Base-by-base conservation (phyloP, 768 basidiomycete species). In the Lentinus tigrinus region DNA sequence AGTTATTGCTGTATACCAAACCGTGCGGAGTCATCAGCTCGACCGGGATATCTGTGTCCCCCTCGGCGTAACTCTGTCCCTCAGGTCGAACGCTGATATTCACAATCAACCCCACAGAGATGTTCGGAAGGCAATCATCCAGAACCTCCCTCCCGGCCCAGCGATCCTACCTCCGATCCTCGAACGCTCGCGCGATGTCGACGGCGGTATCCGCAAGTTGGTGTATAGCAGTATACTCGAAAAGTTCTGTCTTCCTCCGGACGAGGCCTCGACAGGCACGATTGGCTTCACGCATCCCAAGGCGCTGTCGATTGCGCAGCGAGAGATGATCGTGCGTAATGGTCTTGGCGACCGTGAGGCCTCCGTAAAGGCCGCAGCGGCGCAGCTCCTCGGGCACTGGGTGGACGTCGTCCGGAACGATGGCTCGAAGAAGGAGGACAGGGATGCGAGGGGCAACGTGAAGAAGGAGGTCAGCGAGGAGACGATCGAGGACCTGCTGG, bases 341-440 rank as follows among this genome's bases (percentile, higher is more conserved):
- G 96, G 96, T 2, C 77, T 98, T 3, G 87, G 91, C 0, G 96
- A 98, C 72, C 83, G 96, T 26, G 93, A 97, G 57, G 75, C 80
- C 0, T 69, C 73, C 1, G 93, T 98, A 2, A 79, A 86, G 28
- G 74, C 79, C 17, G 92, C 91, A 0, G 88, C 94, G 0, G 85
- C 81, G 2, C 80, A 80, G 1, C 80, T 97, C 46, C 72, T 98
- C 16, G 83, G 79, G 0, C 77, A 74, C 7, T 98, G 96, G 96
- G 78, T 92, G 7, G 85, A 91, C 43, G 74, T 78, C 28, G 77
- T 84, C 9, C 57, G 70, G 26, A n/a, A 63, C 9, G 62, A 53
- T 9, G 69, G 68, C 6, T 21, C 67, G 1, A 77, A 78, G 56
- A 44, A 64, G 8, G 77, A 78, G 76, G 21, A 63, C 77, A 37